Percentiles rank a stretch among this genome's conserved stretches.
These are phyloP conservation scores for Exophiala xenobiotica DNA, from an alignment of 2,329 filamentous ascomycete species.

Conservation along the genomic window DNA sequence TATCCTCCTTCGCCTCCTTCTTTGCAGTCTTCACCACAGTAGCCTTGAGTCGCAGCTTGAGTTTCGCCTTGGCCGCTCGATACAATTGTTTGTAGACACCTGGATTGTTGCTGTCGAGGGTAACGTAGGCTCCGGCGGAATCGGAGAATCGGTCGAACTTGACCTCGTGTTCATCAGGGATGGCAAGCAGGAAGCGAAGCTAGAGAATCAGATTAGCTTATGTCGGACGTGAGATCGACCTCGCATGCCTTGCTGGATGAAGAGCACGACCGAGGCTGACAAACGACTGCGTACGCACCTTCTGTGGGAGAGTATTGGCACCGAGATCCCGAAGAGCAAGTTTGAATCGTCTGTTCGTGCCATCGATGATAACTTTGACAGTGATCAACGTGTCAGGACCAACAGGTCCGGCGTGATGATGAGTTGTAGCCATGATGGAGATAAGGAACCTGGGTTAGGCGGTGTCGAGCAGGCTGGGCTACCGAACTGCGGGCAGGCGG, in stretches of 20 bases:
- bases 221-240: neutral
- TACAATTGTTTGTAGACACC: slow-evolving; percentile 95
- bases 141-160: slow-evolving; percentile 93
- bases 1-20: slow-evolving; percentile 15
- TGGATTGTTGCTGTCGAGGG: slow-evolving; percentile 72
- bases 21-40: slow-evolving; percentile 45
- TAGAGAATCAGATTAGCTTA: slow-evolving; percentile 41
- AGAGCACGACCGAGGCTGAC: slow-evolving; percentile 11
- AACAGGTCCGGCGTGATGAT: slow-evolving; percentile 49
- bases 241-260: neutral
- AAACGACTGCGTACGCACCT: slow-evolving; percentile 60
- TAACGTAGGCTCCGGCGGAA: slow-evolving; percentile 77
- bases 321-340: slow-evolving; percentile 82
- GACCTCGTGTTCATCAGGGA: slow-evolving; percentile 62
- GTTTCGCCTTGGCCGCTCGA: slow-evolving; percentile 94
- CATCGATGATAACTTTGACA: slow-evolving; percentile 79
- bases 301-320: slow-evolving; percentile 70
- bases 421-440: slow-evolving; percentile 40
- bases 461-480: slow-evolving; percentile 25
- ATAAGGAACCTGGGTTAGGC: slow-evolving; percentile 31
- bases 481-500: slow-evolving; percentile 10
- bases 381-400: slow-evolving; percentile 73
- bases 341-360: slow-evolving; percentile 78
- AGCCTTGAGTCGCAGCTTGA: slow-evolving; percentile 87
- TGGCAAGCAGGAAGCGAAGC: slow-evolving; percentile 68